These are phyloP conservation scores for Akanthomyces dipterigenus DNA, from an alignment of 2,329 filamentous ascomycete genomes.

Conservation along the genomic window DNA sequence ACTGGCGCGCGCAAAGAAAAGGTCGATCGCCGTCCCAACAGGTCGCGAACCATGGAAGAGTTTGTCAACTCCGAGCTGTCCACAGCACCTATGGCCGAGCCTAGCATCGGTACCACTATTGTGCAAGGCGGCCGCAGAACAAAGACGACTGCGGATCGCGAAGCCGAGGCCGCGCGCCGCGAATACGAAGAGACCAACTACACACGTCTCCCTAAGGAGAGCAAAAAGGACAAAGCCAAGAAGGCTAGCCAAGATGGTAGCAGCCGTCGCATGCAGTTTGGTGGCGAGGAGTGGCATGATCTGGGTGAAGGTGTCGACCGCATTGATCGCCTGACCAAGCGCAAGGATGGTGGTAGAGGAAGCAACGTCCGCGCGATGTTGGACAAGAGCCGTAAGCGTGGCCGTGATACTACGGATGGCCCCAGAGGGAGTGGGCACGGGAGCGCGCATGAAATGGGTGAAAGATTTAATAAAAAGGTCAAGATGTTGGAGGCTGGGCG, in stretches of 20 bases:
- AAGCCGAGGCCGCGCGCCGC: conserved; percentile 68
- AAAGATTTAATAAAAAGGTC: conserved; percentile 64
- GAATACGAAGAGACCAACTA: conserved; percentile 94
- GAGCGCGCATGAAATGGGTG: conserved; percentile 62
- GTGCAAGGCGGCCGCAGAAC: conserved; percentile 68
- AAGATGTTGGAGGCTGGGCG: conserved; percentile 46
- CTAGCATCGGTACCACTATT: conserved; percentile 89
- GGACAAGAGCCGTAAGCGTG: conserved; percentile 82
- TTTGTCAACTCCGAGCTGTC: conserved; percentile 84
- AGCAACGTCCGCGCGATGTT: conserved; percentile 54
- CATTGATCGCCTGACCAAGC: conserved; percentile 74
- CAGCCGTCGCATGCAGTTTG: conserved; percentile 59
- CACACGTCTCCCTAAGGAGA: conserved; percentile 73
- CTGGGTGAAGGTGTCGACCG: conserved; percentile 80
- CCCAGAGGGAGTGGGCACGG: conserved; percentile 58
- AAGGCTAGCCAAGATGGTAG: conserved; percentile 46
- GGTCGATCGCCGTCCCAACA: conserved; percentile 53
- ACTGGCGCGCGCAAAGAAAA: conserved; percentile 51
- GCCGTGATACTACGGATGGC: conserved; percentile 60
- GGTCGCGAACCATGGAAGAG: conserved; percentile 84
- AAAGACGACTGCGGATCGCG: conserved; percentile 70
- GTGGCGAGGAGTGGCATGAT: conserved; percentile 88
- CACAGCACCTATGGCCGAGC: conserved; percentile 70
- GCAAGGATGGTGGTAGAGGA: conserved; percentile 50
- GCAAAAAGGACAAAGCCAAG: conserved; percentile 78